Percentiles rank a stretch among this genome's conserved stretches.
phyloP scores from a whole-genome alignment of 2,329 filamentous ascomycete species.

The Colletotrichum aenigma region DNA sequence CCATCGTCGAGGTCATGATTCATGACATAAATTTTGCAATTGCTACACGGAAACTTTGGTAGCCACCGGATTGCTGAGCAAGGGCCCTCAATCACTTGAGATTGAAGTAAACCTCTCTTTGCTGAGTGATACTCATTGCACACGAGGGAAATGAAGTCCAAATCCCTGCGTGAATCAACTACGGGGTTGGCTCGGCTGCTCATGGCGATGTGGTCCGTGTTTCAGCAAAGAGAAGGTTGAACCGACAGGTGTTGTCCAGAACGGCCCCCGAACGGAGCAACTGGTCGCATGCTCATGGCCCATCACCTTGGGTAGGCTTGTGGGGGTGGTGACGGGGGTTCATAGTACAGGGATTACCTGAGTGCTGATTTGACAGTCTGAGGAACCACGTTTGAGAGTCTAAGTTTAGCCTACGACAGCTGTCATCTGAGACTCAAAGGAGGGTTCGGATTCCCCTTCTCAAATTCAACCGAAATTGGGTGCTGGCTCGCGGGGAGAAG shows the following conservation, averaged over 20 bases:
- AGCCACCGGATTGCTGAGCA: neutral
- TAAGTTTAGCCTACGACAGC: constrained; percentile 13
- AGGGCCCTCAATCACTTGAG: neutral
- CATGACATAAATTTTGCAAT: neutral
- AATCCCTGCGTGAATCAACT: neutral
- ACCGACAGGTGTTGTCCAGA: neutral
- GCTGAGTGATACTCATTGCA: rapidly evolving
- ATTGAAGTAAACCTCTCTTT: neutral
- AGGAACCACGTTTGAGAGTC: constrained; percentile 8
- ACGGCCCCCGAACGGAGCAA: neutral
- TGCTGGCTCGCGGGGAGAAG: neutral
- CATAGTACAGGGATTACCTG: neutral
- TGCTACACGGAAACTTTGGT: neutral
- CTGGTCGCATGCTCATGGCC: neutral
- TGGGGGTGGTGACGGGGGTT: neutral
- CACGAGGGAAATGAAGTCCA: neutral
- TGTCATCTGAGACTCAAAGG: constrained; percentile 13
- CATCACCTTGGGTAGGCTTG: neutral
- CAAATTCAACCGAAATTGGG: neutral
- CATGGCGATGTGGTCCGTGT: neutral
- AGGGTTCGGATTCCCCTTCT: neutral
- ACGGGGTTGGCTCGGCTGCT: neutral
- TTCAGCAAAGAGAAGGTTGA: constrained; percentile 6
- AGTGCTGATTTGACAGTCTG: neutral
- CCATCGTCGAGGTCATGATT: neutral